Evolutionary conservation across 768 basidiomycete species (phyloP).

Genomic region (Pleurotus cornucopiae): DNA sequence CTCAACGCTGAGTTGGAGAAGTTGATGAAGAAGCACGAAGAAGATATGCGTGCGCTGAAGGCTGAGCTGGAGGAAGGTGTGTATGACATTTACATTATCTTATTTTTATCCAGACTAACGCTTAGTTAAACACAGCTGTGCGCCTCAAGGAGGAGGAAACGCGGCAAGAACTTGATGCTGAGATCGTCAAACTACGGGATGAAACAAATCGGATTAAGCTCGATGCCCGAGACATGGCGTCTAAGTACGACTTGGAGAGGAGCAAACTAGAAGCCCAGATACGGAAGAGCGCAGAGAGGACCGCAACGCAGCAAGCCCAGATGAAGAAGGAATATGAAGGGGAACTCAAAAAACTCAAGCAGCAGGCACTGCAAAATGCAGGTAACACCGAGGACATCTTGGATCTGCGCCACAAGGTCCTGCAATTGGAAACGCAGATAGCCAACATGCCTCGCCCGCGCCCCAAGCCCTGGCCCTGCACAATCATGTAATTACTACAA

Average conservation of each 20-base stretch:
- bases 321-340: not conserved
- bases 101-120: too few species aligned
- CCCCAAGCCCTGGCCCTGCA: too few species aligned
- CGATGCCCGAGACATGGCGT: slow-evolving; percentile 13
- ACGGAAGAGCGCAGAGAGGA: not conserved
- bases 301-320: slow-evolving; percentile 3
- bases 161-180: slow-evolving; percentile 28
- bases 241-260: not conserved
- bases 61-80: slow-evolving; percentile 35
- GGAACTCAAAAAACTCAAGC: not conserved
- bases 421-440: not conserved
- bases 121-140: not conserved
- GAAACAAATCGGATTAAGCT: slow-evolving; percentile 26
- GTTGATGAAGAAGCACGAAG: slow-evolving; percentile 39
- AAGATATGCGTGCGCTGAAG: slow-evolving; percentile 44
- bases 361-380: not conserved
- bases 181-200: slow-evolving; percentile 27
- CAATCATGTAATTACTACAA: too few species aligned
- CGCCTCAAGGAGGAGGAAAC: slow-evolving; percentile 31
- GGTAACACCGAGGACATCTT: not conserved
- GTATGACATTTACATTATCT: too few species aligned
- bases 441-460: too few species aligned
- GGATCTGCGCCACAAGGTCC: not conserved
- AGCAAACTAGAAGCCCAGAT: slow-evolving; percentile 12
- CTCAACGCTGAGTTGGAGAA: slow-evolving; percentile 45